Base-by-base conservation (phyloP, 2,329 filamentous ascomycete genomes). In the Cercospora janseana region DNA sequence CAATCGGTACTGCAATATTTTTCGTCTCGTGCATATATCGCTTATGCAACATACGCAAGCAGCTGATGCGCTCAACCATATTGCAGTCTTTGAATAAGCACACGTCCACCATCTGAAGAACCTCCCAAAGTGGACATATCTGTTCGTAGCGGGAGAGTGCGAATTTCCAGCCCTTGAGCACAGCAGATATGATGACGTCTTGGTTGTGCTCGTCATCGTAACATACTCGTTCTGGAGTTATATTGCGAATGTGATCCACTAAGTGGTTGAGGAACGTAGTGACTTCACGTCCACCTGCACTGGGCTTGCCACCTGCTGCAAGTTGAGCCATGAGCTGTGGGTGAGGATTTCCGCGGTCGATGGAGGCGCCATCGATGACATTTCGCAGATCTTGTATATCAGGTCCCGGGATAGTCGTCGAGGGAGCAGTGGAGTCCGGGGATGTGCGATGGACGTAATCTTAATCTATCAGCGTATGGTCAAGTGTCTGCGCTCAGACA, bases 121-220 rank as follows among this genome's bases (percentile, higher is more conserved):
- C 48, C 8, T 55, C 55, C 57, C 57, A 59, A 3, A 59, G 43
- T 5, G 55, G 57, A 44, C 57, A 59, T 4, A 54, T 50, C 34
- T 59, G 52, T 13, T 57, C 52, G 24, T 59, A 59, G 23, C 52
- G 43, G 12, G 52, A 47, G 6, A 59, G 42, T 9, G 57, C 51
- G 8, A 40, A 46, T 20, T 56, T 52, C 57, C 57, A 59, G 41
- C 57, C 57, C 37, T 57, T 57, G 32, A 59, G 21, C 10, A 59
- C 55, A 3, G 57, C 57, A 8, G 46, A 52, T 6, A 57, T 52
- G 34, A 59, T 51, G 10, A 57, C 37, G 35, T 59, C 52, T 42
- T 59, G 57, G 16, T 59, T 59, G 31, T 52, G 57, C 18, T 51
- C 47, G 31, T 59, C 57, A 23, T 59, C 57, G 49, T 57, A 59